Evolutionary conservation across 1,284 basidiomycete species (phyloP), one percentile per base, ranked within the genome.

Genomic region (Fomitopsis betulina): DNA sequence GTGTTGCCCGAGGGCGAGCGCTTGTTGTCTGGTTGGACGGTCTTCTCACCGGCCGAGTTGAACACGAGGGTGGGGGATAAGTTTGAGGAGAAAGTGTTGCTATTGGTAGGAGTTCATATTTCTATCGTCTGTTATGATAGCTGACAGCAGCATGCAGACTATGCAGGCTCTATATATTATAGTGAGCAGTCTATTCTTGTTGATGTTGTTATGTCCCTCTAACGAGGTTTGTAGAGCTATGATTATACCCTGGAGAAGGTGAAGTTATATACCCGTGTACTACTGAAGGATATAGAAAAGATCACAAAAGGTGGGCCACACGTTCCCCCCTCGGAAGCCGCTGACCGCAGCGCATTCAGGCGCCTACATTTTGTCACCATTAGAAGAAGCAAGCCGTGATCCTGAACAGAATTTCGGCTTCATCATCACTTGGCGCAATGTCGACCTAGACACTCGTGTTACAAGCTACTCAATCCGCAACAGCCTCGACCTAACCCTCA

Each of bases 221-320:
- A 30, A 35, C n/a, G 2, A 52, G 53, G 30, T 9, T 40, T 38
- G 57, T 67, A 91, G 89, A 89, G 86, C 67, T 96, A 94, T 71
- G 94, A 96, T 73, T 96, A 94, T 81, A 83, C 84, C 67, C 83
- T 96, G 57, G 93, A 94, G 71, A 95, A 96, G 70, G 92, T 96
- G 56, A 89, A 93, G 69, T 79, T 88, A 65, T 96, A 93, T 76
- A 95, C 91, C 63, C 86, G 94, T 42, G 85, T 98, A 54, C 94
- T 93, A 3, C 80, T 97, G 38, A 85, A 83, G 54, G 91, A 93
- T 68, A 86, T 99, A 64, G 77, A 84, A n/a, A 76, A 79, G n/a
- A 86, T 98, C 21, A 84, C 84, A 56, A 91, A 92, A 83, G 95
- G 95, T 86, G 37, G 15, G 13, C 21, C 43, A 59, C 62, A 58